Evolutionary conservation across 1,139 yeast species (phyloP).

Genomic region (Diutina sp.): DNA sequence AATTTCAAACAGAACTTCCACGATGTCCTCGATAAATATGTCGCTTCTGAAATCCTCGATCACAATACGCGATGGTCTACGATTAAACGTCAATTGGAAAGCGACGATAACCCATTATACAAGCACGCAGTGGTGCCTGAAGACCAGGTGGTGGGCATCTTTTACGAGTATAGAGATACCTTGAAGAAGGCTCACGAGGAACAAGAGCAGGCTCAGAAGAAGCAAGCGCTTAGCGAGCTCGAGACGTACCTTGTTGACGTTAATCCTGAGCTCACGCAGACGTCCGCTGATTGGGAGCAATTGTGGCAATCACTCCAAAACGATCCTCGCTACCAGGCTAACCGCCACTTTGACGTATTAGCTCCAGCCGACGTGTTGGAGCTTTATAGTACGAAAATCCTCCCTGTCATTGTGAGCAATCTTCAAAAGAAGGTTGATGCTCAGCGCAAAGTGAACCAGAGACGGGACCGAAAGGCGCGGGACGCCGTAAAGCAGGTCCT

Average conservation of each 20-base stretch:
- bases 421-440: conserved; percentile 23
- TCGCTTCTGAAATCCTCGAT: conserved; percentile 24
- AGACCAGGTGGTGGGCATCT: conserved; percentile 38
- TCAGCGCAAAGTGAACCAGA: conserved; percentile 27
- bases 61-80: conserved; percentile 60
- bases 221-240: conserved; percentile 40
- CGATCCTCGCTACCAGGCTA: conserved; percentile 45
- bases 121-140: conserved; percentile 51
- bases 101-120: conserved; percentile 55
- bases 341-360: conserved; percentile 41
- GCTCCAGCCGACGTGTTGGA: conserved; percentile 48
- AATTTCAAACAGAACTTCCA: conserved; percentile 43
- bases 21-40: conserved; percentile 28
- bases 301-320: conserved; percentile 23
- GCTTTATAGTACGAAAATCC: conserved; percentile 37
- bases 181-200: conserved; percentile 28
- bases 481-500: conserved; percentile 38
- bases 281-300: conserved; percentile 27
- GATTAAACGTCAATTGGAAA: conserved; percentile 29
- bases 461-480: conserved; percentile 55
- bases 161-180: conserved; percentile 31
- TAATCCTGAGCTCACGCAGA: conserved; percentile 11
- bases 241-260: conserved; percentile 31
- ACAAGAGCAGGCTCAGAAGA: conserved; percentile 16
- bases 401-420: conserved; percentile 19